Evolutionary conservation across 495 filamentous ascomycete genomes (phyloP), one percentile per base, ranked within the genome.

Genomic region (Ramalina intermedia): DNA sequence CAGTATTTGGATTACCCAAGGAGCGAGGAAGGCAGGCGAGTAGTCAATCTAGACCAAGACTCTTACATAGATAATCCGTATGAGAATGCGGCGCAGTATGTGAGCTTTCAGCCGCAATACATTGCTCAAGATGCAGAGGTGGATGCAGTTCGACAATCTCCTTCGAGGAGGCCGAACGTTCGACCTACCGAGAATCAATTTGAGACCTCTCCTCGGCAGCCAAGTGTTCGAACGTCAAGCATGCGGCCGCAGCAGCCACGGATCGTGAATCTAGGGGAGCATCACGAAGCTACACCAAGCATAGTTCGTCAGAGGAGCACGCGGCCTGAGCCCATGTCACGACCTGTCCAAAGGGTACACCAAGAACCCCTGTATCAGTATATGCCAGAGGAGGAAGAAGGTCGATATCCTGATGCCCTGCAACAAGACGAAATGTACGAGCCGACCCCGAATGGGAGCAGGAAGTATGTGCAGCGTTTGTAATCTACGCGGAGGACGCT

Each of bases 91-190:
- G 63, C 70, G 18, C 71, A 69, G 44, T 55, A 69, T 20, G 56
- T 65, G 36, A 69, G 70, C 20, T 74, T 73, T 53, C 51, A 62
- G 26, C 63, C 64, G 7, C 69, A 58, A 29, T 48, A 58, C 16
- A 56, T 58, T n/a, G 40, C 41, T 24, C 68, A 68, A 46, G 57
- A 68, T 41, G 69, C 72, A 44, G 69, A 74, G 45, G 53, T 58
- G 13, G 68, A 71, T 27, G 37, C 65, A 6, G 63, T 74, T 12
- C 66, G 70, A 16, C 75, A 80, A 36, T 72, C 75, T 45, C 58
- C 76, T n/a, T 55, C 78, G 21, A 66, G 78, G 48, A 66, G 75
- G 26, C 53, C 71, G 8, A 83, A 78, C 59, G 73, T 79, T 18
- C 72, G 76, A 45, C 79, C 79, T 3, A 67, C 69, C 39, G 55